Evolutionary conservation across 1,139 yeast genomes (phyloP).

Genomic region (Zygosaccharomyces pseudobailii): DNA sequence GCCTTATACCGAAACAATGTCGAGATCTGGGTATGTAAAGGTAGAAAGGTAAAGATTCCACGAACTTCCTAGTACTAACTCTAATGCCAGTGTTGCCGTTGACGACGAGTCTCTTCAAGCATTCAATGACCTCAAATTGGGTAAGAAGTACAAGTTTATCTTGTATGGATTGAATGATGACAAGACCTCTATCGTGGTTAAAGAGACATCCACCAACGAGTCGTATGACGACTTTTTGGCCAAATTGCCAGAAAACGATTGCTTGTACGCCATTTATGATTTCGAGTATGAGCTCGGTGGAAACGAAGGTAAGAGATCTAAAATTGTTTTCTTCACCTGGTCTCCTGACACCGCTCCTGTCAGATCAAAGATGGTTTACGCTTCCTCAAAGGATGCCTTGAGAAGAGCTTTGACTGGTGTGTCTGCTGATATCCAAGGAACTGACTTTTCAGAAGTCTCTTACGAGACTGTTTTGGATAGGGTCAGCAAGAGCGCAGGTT

Average conservation of each 20-base stretch:
- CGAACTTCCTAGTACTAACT: not conserved
- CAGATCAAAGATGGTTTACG: constrained; percentile 94
- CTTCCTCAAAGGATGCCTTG: constrained; percentile 94
- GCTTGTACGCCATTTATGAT: constrained; percentile 95
- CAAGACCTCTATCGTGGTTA: constrained; percentile 89
- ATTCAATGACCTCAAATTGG: constrained; percentile 92
- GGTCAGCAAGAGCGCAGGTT: constrained; percentile 78
- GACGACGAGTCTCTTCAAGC: constrained; percentile 91
- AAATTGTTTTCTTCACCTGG: constrained; percentile 93
- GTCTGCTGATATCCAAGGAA: constrained; percentile 92
- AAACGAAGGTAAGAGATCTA: constrained; percentile 94
- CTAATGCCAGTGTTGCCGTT: constrained; percentile 70
- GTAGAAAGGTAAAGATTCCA: not conserved
- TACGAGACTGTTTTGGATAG: constrained; percentile 87
- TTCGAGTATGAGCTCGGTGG: constrained; percentile 87
- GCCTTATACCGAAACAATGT: constrained; percentile 18
- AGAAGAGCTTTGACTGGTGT: constrained; percentile 97
- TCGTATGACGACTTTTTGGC: constrained; percentile 82
- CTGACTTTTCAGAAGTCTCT: constrained; percentile 95
- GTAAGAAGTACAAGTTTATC: constrained; percentile 82
- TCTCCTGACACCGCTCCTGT: constrained; percentile 96
- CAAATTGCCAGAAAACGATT: constrained; percentile 90
- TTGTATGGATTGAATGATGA: constrained; percentile 74
- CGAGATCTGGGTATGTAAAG: constrained; percentile 34
- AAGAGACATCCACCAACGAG: constrained; percentile 65